Percentiles rank a stretch among this genome's conserved stretches.
Evolutionary conservation across 2,329 filamentous ascomycete genomes (phyloP).

Genomic region (Cladophialophora psammophila): DNA sequence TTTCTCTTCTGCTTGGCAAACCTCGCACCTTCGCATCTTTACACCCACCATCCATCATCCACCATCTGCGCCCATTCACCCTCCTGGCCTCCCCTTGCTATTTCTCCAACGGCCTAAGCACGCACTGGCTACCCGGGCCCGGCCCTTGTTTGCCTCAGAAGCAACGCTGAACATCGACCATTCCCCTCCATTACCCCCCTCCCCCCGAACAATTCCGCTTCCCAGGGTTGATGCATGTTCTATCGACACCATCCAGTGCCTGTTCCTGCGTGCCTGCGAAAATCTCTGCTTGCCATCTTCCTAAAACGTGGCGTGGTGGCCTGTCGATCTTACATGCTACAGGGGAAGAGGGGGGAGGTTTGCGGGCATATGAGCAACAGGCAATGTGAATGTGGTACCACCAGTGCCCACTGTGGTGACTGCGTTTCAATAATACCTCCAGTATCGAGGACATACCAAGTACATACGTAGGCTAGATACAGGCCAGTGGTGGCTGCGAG

Average conservation of each 20-base stretch:
- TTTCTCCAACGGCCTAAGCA: no score
- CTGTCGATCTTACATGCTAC: slow-evolving; percentile 19
- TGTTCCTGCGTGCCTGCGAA: slow-evolving; percentile 18
- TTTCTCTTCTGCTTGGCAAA: slow-evolving; percentile 8
- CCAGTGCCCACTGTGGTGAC: background rate
- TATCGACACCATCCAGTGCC: background rate
- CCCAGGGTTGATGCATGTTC: slow-evolving; percentile 12
- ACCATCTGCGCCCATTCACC: no score
- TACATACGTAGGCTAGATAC: no score
- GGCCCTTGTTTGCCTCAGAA: slow-evolving; percentile 18
- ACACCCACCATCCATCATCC: background rate
- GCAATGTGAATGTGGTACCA: slow-evolving; percentile 14
- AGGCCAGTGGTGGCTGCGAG: no score
- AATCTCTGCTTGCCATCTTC: slow-evolving; percentile 20
- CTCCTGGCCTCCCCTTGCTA: no score
- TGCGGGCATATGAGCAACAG: slow-evolving; percentile 3
- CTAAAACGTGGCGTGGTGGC: slow-evolving; percentile 32
- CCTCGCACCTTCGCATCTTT: background rate
- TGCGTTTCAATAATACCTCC: background rate
- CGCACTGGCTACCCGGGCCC: background rate
- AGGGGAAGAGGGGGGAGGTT: background rate
- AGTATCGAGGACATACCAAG: background rate
- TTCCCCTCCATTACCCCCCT: background rate
- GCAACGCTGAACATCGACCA: slow-evolving; percentile 2
- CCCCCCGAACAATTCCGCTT: slow-evolving; percentile 6